Conservation (phyloP, 805 yeast species). For the Kodamaea restingae region DNA sequence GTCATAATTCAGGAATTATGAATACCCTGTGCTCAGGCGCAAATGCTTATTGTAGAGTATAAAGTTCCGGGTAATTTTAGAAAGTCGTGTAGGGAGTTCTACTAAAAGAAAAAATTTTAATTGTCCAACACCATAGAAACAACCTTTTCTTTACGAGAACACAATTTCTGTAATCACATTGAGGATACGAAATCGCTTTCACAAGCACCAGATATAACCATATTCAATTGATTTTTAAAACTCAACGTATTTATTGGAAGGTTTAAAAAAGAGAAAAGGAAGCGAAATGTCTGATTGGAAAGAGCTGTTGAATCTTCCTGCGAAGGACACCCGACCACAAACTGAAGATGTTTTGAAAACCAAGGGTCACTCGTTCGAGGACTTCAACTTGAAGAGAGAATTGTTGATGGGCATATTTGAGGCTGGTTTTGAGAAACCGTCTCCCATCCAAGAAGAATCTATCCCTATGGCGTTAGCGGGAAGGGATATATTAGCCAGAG, state of each 20-base stretch:
- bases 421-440: conserved; percentile 97
- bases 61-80: conserved; percentile 2
- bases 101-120: conserved; percentile 1
- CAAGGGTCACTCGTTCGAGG: conserved; percentile 88
- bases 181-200: not conserved
- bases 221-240: not conserved
- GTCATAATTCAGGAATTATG: no score
- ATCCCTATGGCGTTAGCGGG: conserved; percentile 95
- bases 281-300: conserved; percentile 53
- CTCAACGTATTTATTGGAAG: not conserved
- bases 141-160: not conserved
- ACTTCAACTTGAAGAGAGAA: conserved; percentile 86
- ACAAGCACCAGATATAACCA: not conserved
- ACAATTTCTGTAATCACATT: not conserved
- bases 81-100: not conserved
- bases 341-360: conserved; percentile 94
- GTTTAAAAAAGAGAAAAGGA: not conserved
- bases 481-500: conserved; percentile 93
- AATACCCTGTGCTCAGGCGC: no score
- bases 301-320: conserved; percentile 65
- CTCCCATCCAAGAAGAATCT: conserved; percentile 96
- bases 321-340: conserved; percentile 88
- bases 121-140: not conserved
- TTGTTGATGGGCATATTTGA: conserved; percentile 97
- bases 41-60: not conserved